These are phyloP conservation scores for Crithidia sp. DNA, from an alignment of 208 protist genomes.

Conservation along the genomic window DNA sequence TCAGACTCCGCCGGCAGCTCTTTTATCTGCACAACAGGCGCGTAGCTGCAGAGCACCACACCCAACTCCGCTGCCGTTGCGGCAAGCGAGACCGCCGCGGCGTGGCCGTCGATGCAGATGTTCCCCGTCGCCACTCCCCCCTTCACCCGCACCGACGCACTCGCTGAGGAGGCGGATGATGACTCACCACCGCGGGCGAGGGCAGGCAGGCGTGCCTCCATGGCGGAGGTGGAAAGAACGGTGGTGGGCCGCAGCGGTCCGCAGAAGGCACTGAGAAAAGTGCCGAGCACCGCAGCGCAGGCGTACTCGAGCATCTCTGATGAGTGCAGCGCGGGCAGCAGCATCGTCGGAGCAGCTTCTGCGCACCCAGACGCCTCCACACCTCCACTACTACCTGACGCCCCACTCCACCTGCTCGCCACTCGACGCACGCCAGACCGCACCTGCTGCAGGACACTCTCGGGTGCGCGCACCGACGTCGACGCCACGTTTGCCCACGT, in stretches of 20 bases:
- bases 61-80: slow-evolving; percentile 78
- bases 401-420: background rate
- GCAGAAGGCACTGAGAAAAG: slow-evolving; percentile 56
- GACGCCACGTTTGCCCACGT: slow-evolving; percentile 72
- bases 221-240: slow-evolving; percentile 21
- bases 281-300: slow-evolving; percentile 46
- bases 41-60: slow-evolving; percentile 68
- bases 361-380: background rate
- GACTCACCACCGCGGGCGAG: slow-evolving; percentile 10
- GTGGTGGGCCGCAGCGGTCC: slow-evolving; percentile 41
- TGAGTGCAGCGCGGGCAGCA: slow-evolving; percentile 63
- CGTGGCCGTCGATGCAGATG: slow-evolving; percentile 44
- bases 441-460: slow-evolving; percentile 2
- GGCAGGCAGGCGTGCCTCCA: slow-evolving; percentile 32
- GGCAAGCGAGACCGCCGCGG: slow-evolving; percentile 51
- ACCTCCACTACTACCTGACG: background rate
- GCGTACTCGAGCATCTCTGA: slow-evolving; percentile 69
- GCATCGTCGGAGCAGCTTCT: slow-evolving; percentile 24
- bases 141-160: slow-evolving; percentile 11
- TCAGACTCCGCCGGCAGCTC: slow-evolving; percentile 3
- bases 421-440: background rate
- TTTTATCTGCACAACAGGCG: slow-evolving; percentile 34
- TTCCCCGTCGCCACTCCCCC: slow-evolving; percentile 57
- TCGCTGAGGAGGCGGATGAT: background rate
- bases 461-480: slow-evolving; percentile 15